A percentile compares a stretch with the other conserved stretches of the same genome.
Evolutionary conservation across 148 eudicot genomes (phyloP).

Genomic region (Heliamphora exappendiculata): DNA sequence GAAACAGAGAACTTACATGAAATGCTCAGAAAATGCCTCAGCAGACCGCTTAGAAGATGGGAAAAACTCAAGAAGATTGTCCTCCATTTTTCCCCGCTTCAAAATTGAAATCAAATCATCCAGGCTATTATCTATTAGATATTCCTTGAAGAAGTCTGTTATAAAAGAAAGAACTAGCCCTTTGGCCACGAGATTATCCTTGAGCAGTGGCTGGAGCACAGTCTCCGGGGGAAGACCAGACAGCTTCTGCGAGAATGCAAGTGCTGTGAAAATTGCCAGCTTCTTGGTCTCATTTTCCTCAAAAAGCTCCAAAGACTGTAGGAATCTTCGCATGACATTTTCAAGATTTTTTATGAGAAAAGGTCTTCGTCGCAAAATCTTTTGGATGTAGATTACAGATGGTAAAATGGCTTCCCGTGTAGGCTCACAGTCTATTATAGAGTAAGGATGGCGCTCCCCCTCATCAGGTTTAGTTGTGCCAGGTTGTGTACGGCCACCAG

Average conservation of each 20-base stretch:
- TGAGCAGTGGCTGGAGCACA: slow-evolving; percentile 92
- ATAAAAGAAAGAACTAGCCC: slow-evolving; percentile 88
- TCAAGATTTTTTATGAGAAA: slow-evolving; percentile 95
- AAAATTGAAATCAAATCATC: slow-evolving; percentile 89
- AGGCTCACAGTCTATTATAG: slow-evolving; percentile 80
- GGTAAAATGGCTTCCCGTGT: slow-evolving; percentile 82
- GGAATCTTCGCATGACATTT: slow-evolving; percentile 90
- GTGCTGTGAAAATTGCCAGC: slow-evolving; percentile 95
- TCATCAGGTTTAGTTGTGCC: slow-evolving; percentile 96
- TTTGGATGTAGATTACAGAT: slow-evolving; percentile 87
- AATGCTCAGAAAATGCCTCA: slow-evolving; percentile 91
- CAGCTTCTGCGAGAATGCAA: slow-evolving; percentile 96
- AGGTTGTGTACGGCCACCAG: slow-evolving; percentile 95
- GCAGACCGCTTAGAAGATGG: slow-evolving; percentile 76
- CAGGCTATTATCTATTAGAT: slow-evolving; percentile 81
- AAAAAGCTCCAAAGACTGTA: slow-evolving; percentile 92
- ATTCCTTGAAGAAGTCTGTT: slow-evolving; percentile 93
- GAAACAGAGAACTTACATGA: slow-evolving; percentile 53
- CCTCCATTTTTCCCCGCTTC: slow-evolving; percentile 92
- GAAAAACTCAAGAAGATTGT: slow-evolving; percentile 77
- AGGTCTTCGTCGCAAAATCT: slow-evolving; percentile 78
- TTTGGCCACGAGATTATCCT: slow-evolving; percentile 91
- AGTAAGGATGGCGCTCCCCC: slow-evolving; percentile 92
- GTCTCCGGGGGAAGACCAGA: slow-evolving; percentile 98
- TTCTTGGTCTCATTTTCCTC: slow-evolving; percentile 90